Base-by-base conservation (phyloP, 208 protist species). In the Novymonas esmeraldas region DNA sequence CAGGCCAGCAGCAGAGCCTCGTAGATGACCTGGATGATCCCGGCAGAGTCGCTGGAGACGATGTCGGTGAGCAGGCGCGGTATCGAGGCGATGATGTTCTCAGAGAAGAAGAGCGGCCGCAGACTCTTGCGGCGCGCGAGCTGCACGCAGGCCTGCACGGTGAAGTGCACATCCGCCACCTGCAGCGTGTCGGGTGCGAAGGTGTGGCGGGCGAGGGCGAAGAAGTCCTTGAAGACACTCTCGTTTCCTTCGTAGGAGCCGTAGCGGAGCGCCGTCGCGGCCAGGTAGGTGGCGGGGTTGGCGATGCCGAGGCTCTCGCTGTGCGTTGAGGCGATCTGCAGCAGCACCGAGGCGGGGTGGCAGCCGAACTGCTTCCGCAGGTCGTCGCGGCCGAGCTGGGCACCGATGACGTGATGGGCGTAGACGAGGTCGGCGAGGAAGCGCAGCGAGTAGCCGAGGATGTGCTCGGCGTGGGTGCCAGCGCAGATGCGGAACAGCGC, bases 1-100 rank as follows among this genome's bases (percentile, higher is more conserved):
- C 92, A 95, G 24, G 76, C 61, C 34, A 94, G 36, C n/a, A 90
- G 64, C 13, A 97, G 78, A 0, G 84, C 85, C 51, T 93, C 84
- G 69, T 97, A 97, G 56, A 93, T 88, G 66, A 87, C 64, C 73
- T 97, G 92, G 33, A 93, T 81, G 58, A 94, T 87, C 46, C 82
- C 87, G 3, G 87, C 87, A 14, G 86, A 78, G 76, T 97, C 87
- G 45, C 51, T 89, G 18, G 84, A 84, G 0, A 91, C 85, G 54
- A 89, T 89, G 61, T 94, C 82, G 45, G 83, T 94, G 16, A 97
- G 82, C 28, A 95, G 84, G 28, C 78, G 86, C 6, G 87, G 89
- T n/a, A 97, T 79, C 48, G 69, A 85, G 31, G 64, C 59, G 29
- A 91, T 61, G 16, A 95, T 73, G 56, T 81, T 60, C 33, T 89